Conservation (phyloP, 2,329 filamentous ascomycete genomes). For the Neonectria magnoliae region DNA sequence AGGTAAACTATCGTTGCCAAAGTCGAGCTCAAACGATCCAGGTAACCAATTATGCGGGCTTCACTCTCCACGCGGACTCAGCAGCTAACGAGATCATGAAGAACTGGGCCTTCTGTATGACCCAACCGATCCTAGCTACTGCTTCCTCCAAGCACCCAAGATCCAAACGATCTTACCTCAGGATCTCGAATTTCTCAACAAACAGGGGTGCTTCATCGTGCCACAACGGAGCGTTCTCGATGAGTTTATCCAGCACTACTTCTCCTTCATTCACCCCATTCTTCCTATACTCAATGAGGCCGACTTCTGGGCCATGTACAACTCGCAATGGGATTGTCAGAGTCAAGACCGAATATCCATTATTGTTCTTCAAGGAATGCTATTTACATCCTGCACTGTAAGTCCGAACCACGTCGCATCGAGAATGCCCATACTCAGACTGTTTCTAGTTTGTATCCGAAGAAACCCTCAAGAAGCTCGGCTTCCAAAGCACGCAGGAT, state of each 20-base stretch:
- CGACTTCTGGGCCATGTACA: constrained; percentile 39
- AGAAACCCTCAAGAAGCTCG: constrained; percentile 31
- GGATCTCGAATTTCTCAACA: constrained; percentile 38
- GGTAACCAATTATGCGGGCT: background rate
- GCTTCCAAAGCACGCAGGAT: constrained; percentile 37
- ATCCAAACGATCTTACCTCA: constrained; percentile 34
- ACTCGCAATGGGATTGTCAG: constrained; percentile 12
- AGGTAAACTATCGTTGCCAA: background rate
- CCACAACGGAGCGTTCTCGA: constrained; percentile 37
- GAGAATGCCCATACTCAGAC: background rate
- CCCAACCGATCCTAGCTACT: constrained; percentile 32
- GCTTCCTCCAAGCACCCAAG: constrained; percentile 37
- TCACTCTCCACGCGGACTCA: background rate
- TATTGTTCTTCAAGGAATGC: constrained; percentile 34
- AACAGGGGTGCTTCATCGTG: constrained; percentile 41
- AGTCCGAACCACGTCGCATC: background rate
- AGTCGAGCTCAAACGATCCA: background rate
- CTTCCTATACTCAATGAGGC: constrained; percentile 41
- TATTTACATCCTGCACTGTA: constrained; percentile 38
- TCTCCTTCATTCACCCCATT: constrained; percentile 43
- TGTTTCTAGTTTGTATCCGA: constrained; percentile 30
- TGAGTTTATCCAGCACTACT: constrained; percentile 44
- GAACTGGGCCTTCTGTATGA: background rate
- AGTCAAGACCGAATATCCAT: constrained; percentile 33
- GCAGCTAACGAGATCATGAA: background rate